Percentiles rank a stretch among this genome's conserved stretches.
Conservation (phyloP, 371 early-diverging fungal genomes). For the Phascolomyces articulosus region DNA sequence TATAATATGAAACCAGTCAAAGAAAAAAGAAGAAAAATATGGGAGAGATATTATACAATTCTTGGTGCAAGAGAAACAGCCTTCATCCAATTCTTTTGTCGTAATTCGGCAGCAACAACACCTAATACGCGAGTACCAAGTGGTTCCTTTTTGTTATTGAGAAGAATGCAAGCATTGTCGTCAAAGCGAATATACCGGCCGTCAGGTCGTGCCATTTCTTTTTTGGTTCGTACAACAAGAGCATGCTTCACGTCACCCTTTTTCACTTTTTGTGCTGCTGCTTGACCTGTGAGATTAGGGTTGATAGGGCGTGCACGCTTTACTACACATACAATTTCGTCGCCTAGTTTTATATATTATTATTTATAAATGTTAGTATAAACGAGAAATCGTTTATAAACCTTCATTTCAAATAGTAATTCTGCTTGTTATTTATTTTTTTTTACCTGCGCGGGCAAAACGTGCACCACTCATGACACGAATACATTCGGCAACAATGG, state of each 20-base stretch:
- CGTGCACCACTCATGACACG: slow-evolving; percentile 87
- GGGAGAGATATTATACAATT: slow-evolving; percentile 69
- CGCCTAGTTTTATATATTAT: slow-evolving; percentile 59
- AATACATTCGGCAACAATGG: slow-evolving; percentile 94
- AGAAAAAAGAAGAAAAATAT: not conserved
- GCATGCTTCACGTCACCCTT: slow-evolving; percentile 96
- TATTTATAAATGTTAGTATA: too few species aligned
- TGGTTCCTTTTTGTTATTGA: slow-evolving; percentile 93
- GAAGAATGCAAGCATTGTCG: slow-evolving; percentile 96
- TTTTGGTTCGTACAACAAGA: slow-evolving; percentile 90
- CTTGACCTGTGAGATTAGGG: slow-evolving; percentile 52
- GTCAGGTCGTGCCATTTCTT: slow-evolving; percentile 90
- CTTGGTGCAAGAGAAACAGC: slow-evolving; percentile 92
- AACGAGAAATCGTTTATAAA: not conserved
- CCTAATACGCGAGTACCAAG: slow-evolving; percentile 94
- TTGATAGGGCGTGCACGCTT: slow-evolving; percentile 89
- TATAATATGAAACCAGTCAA: too few species aligned
- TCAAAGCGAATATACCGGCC: slow-evolving; percentile 95
- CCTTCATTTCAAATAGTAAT: too few species aligned
- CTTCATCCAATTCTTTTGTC: slow-evolving; percentile 96
- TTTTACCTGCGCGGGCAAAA: slow-evolving; percentile 72
- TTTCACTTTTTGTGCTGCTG: slow-evolving; percentile 78
- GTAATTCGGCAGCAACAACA: slow-evolving; percentile 87
- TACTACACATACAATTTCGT: slow-evolving; percentile 95
- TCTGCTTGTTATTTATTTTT: too few species aligned